Base-by-base conservation (phyloP, 2,329 filamentous ascomycete genomes). In the Tolypocladium nubicola region DNA sequence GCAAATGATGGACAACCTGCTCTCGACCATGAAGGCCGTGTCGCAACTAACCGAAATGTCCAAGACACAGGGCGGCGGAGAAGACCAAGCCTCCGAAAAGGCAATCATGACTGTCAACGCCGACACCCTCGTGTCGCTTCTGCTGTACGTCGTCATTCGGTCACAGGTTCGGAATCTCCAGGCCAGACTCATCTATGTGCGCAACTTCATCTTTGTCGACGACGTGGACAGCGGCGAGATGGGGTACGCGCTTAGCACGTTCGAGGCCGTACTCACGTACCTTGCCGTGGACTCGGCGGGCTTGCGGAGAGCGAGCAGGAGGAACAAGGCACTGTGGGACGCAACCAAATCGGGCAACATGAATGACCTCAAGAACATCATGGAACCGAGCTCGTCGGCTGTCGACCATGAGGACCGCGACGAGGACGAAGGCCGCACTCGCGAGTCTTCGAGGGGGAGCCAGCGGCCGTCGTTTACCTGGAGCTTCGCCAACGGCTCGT, bases 171-270 rank as follows among this genome's bases (percentile, higher is more conserved):
- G 89, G 58, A 87, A 97, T 71, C 77, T 99, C 10, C 90, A 96
- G 65, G 91, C 94, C 3, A 83, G 93, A 23, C 76, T 99, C 52
- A 79, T 88, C n/a, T 99, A 97, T 69, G 96, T 97, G 80, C 88
- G 93, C 49, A 90, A 96, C 66, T 99, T 97, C 68, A 94, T 97
- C 63, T 99, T 96, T 71, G 92, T 96, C 54, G 94, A 97, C 65
- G 94, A 99, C 72, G 91, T 99, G 10, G 94, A 99, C 63, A 95
- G 86, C 60, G 94, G 94, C 53, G 94, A 99, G 73, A 87, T 95
- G 78, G 94, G 94, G 10, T 99, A 99, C 71, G 92, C 93, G 0
- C 73, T 99, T 54, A 97, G 93, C 71, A 99, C 94, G 0, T 90
- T 97, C 59, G 94, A 99, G 71, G 94, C 91, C 8, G 94, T 99